Base-by-base conservation (phyloP, 306 rosid genomes). In the Prunus mume region DNA sequence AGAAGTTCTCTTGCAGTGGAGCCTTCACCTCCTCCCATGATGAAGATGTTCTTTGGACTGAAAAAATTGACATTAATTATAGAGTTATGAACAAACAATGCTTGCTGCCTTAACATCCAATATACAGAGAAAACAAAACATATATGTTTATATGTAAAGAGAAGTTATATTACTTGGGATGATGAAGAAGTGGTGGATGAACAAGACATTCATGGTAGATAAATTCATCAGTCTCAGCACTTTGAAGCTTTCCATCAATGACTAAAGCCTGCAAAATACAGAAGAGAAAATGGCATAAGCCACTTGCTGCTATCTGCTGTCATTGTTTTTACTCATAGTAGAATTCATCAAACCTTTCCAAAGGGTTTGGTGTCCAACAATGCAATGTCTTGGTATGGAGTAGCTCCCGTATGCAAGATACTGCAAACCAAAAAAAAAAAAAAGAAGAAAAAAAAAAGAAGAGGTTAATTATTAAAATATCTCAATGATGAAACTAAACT, bases 1-100 rank as follows among this genome's bases (percentile, higher is more conserved):
- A 94, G 95, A 43, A 94, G 62, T 82, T 94, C 98, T 77, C 98
- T 91, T 34, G 98, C 98, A 83, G 98, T 94, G 41, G 98, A 94
- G 18, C 98, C 98, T 89, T 94, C 98, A 81, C 98, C 98, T 86
- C 98, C 98, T 85, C 98, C 98, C 98, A 94, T 94, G 73, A 94
- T 91, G 57, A 94, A 94, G 67, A 86, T 90, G 73, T 77, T 85
- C 79, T 79, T 89, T 70, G 98, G 96, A 76, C 98, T 94, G 66
- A 51, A 9, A 38, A 38, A 65, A 57, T 54, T 30, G 52, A 49
- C 8, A 65, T 81, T 6, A 12, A 51, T 71, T 13, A 14, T 0
- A 2, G 52, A 18, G 28, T 14, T 24, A 60, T 17, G 45, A 58
- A 25, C 45, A 45, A 15, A 34, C 41, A 34, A 34, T 0, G 41